Percentiles rank a stretch among this genome's conserved stretches.
Conservation (phyloP, 1,284 basidiomycete genomes). For the Mycosarcoma maydis region DNA sequence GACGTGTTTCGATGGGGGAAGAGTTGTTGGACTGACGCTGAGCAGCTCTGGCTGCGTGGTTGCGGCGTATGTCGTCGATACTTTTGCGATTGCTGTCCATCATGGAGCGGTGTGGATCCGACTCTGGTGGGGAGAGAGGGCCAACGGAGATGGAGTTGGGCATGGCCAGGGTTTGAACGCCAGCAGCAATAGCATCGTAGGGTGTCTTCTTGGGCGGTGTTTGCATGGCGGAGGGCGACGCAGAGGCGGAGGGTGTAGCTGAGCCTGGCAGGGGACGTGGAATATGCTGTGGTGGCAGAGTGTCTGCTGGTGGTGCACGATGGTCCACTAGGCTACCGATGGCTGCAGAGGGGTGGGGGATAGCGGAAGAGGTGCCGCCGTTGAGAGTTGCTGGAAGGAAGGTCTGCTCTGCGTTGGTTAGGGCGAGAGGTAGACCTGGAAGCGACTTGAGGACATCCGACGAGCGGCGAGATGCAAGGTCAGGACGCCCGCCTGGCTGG, state of each 20-base stretch:
- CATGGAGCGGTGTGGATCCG: slow-evolving; percentile 52
- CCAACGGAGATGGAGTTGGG: slow-evolving; percentile 20
- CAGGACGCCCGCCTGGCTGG: slow-evolving; percentile 35
- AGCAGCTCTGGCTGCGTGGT: slow-evolving; percentile 53
- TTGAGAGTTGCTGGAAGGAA: slow-evolving; percentile 20
- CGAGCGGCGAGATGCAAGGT: slow-evolving; percentile 11
- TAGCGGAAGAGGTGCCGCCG: slow-evolving; percentile 1
- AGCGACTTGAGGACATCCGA: slow-evolving; percentile 44
- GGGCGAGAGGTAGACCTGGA: slow-evolving; percentile 32
- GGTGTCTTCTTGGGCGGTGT: slow-evolving; percentile 28
- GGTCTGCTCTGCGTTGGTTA: slow-evolving; percentile 33
- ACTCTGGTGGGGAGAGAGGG: slow-evolving; percentile 47
- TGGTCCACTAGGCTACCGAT: slow-evolving; percentile 12
- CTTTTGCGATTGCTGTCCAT: slow-evolving; percentile 56
- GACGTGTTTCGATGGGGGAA: slow-evolving; percentile 6
- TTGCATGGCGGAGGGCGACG: slow-evolving; percentile 15
- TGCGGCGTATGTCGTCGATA: slow-evolving; percentile 59
- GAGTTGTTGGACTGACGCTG: slow-evolving; percentile 27
- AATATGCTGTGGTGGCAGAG: slow-evolving; percentile 54
- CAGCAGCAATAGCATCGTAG: not conserved
- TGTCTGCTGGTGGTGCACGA: slow-evolving; percentile 13
- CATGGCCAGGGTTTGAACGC: slow-evolving; percentile 25
- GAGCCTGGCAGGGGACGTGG: slow-evolving; percentile 37
- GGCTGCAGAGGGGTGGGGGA: slow-evolving; percentile 1
- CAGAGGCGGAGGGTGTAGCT: not conserved